Conservation (phyloP, 352 stramenopile species). For the Globisporangium polare region DNA sequence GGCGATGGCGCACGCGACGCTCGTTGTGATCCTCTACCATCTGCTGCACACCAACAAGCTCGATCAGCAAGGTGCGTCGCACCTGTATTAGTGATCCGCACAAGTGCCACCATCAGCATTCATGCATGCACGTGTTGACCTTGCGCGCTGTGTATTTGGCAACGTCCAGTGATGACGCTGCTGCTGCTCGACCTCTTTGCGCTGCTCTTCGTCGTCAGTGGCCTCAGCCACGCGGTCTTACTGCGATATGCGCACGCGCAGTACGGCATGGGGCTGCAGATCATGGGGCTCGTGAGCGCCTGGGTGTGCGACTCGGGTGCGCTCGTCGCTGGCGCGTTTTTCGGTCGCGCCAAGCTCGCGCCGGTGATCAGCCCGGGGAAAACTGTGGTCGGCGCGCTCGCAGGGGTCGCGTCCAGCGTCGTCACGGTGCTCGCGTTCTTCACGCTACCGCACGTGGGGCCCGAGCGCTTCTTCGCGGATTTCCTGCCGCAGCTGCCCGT, state of each 20-base stretch:
- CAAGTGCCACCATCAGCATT: too few species aligned
- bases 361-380: slow-evolving; percentile 66
- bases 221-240: slow-evolving; percentile 60
- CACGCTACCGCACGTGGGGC: slow-evolving; percentile 17
- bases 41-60: slow-evolving; percentile 28
- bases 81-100: too few species aligned
- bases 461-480: neutral
- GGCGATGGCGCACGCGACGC: slow-evolving; percentile 18
- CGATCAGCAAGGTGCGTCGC: slow-evolving; percentile 34
- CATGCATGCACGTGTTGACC: neutral
- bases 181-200: slow-evolving; percentile 58
- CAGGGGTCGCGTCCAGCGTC: slow-evolving; percentile 46
- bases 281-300: slow-evolving; percentile 54
- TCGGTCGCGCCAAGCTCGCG: slow-evolving; percentile 59
- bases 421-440: slow-evolving; percentile 46
- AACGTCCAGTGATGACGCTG: slow-evolving; percentile 11
- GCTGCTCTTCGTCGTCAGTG: slow-evolving; percentile 52
- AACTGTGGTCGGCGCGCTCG: slow-evolving; percentile 49
- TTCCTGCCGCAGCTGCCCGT: slow-evolving; percentile 16
- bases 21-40: slow-evolving; percentile 37
- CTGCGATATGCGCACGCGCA: slow-evolving; percentile 38
- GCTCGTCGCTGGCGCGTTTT: slow-evolving; percentile 46
- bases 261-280: slow-evolving; percentile 54
- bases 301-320: slow-evolving; percentile 71
- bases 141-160: neutral